Evolutionary conservation across 1,139 yeast genomes (phyloP).

Genomic region (Scheffersomyces lignicola): DNA sequence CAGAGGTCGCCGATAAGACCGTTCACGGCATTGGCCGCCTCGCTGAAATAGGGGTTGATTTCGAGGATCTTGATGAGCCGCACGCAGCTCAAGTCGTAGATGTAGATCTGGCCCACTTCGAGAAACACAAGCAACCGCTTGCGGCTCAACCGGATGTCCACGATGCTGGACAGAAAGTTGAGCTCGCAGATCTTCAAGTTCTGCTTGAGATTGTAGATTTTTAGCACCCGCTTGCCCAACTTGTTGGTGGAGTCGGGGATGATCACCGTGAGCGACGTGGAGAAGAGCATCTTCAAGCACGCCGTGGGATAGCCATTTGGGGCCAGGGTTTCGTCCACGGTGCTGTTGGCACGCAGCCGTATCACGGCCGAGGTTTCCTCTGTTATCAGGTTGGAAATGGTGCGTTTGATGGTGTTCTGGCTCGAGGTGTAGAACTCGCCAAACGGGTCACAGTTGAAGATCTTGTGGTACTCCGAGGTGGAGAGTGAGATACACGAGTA

Average conservation of each 20-base stretch:
- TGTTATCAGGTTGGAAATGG: conserved; percentile 14
- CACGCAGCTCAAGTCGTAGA: conserved; percentile 75
- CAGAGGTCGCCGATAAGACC: conserved; percentile 48
- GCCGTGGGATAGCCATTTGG: conserved; percentile 24
- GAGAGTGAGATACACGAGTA: conserved; percentile 42
- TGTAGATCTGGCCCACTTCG: conserved; percentile 60
- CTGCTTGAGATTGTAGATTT: conserved; percentile 67
- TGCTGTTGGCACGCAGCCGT: conserved; percentile 20
- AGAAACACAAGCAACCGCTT: conserved; percentile 63
- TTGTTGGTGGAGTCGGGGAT: conserved; percentile 49
- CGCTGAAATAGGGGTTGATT: conserved; percentile 26
- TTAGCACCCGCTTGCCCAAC: conserved; percentile 50
- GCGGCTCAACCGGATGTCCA: conserved; percentile 64
- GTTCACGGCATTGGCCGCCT: conserved; percentile 17
- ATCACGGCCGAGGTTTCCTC: conserved; percentile 5
- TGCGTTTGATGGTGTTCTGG: conserved; percentile 11
- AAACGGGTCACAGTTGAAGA: conserved; percentile 50
- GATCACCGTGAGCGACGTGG: conserved; percentile 67
- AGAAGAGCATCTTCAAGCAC: conserved; percentile 62
- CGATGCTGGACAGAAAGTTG: conserved; percentile 61
- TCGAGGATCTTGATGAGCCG: conserved; percentile 65
- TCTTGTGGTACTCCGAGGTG: conserved; percentile 33
- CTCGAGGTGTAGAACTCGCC: conserved; percentile 41
- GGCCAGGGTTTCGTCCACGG: conserved; percentile 1
- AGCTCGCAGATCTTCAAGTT: conserved; percentile 69